Percentiles rank a stretch among this genome's conserved stretches.
Conservation (phyloP, 495 filamentous ascomycete species). For the Usnea hakonensis region DNA sequence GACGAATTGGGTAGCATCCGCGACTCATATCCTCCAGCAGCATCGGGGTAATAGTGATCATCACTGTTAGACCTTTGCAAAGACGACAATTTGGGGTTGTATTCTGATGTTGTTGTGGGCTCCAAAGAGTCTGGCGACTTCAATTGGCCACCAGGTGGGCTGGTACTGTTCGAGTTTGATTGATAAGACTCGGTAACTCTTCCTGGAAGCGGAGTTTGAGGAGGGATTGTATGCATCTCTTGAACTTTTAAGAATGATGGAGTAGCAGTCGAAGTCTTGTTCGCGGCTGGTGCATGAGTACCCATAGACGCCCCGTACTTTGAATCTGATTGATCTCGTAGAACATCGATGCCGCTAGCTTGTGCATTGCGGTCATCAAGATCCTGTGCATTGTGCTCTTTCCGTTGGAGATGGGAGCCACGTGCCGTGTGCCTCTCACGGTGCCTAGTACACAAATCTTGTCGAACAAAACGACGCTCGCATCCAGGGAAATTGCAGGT, state of each 20-base stretch:
- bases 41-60: conserved; percentile 22
- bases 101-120: conserved; percentile 12
- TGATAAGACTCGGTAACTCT: conserved; percentile 14
- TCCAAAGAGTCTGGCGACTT: conserved; percentile 15
- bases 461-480: conserved; percentile 81
- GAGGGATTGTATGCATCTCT: conserved; percentile 6
- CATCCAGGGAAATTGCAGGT: conserved; percentile 91
- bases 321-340: conserved; percentile 13
- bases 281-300: background rate
- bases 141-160: conserved; percentile 14
- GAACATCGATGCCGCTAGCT: conserved; percentile 10
- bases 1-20: conserved; percentile 11
- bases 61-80: conserved; percentile 23
- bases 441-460: conserved; percentile 89
- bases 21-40: conserved; percentile 14
- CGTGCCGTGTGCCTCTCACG: conserved; percentile 92
- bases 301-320: conserved; percentile 6
- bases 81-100: conserved; percentile 8
- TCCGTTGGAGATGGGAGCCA: conserved; percentile 87
- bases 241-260: conserved; percentile 7
- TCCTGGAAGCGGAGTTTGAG: conserved; percentile 15
- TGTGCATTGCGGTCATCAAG: conserved; percentile 13
- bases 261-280: background rate
- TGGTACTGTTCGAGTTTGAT: conserved; percentile 5
- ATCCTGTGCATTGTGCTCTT: conserved; percentile 51